Evolutionary conservation across 768 basidiomycete genomes (phyloP).

Genomic region (Tylopilus subfusipes): DNA sequence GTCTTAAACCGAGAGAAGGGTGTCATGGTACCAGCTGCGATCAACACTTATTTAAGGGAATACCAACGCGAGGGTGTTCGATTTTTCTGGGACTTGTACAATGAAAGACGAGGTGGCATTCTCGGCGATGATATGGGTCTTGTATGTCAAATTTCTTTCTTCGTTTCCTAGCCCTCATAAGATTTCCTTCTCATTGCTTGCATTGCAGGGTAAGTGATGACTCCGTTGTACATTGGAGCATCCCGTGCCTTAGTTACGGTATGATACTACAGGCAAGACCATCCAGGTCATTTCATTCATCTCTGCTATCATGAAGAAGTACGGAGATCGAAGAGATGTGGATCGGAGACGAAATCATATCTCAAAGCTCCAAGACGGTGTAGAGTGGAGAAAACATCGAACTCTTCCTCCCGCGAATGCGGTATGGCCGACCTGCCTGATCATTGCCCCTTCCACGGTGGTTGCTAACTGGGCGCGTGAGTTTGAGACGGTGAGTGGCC

Average conservation of each 20-base stretch:
- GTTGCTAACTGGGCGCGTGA: slow-evolving; percentile 89
- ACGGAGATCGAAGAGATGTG: slow-evolving; percentile 60
- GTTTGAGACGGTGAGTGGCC: slow-evolving; percentile 61
- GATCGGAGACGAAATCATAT: slow-evolving; percentile 65
- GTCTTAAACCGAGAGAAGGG: slow-evolving; percentile 46
- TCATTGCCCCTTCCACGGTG: slow-evolving; percentile 83
- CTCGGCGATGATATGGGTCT: slow-evolving; percentile 97
- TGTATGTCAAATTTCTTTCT: slow-evolving; percentile 33
- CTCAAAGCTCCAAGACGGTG: slow-evolving; percentile 58
- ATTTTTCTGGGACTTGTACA: slow-evolving; percentile 77
- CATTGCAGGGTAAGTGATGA: slow-evolving; percentile 25
- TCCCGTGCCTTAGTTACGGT: slow-evolving; percentile 5
- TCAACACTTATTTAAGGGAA: slow-evolving; percentile 84
- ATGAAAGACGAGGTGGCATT: slow-evolving; percentile 66
- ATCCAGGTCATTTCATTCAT: slow-evolving; percentile 90
- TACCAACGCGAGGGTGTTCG: slow-evolving; percentile 86
- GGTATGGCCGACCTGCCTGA: slow-evolving; percentile 83
- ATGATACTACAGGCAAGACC: slow-evolving; percentile 67
- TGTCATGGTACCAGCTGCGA: slow-evolving; percentile 57
- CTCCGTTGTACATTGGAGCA: not conserved
- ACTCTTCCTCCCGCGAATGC: slow-evolving; percentile 62
- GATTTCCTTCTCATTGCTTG: not conserved
- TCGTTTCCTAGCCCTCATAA: not conserved
- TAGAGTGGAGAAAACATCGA: slow-evolving; percentile 49
- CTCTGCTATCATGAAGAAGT: slow-evolving; percentile 88